Conservation (phyloP, 2,329 filamentous ascomycete genomes). For the Pseudogymnoascus sp. region DNA sequence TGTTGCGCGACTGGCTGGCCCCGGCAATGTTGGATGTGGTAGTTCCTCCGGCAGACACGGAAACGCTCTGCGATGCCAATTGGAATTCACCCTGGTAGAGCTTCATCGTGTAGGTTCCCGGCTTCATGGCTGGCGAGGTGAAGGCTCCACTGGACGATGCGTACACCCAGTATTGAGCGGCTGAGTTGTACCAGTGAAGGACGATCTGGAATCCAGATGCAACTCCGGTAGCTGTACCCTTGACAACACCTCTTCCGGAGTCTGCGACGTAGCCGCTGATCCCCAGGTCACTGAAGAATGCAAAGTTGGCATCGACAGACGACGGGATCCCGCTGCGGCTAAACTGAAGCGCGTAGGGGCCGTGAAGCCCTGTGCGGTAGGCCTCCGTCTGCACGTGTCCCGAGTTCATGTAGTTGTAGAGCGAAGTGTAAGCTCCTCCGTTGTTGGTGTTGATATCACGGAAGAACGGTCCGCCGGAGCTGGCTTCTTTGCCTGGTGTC, state of each 20-base stretch:
- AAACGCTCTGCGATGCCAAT: constrained; percentile 41
- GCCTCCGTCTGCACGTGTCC: constrained; percentile 54
- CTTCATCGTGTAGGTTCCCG: constrained; percentile 60
- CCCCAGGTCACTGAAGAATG: constrained; percentile 50
- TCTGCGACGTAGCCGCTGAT: constrained; percentile 50
- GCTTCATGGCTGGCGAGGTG: constrained; percentile 58
- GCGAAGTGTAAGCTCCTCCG: constrained; percentile 44
- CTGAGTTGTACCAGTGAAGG: constrained; percentile 56
- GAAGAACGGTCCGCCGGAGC: constrained; percentile 59
- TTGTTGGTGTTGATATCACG: constrained; percentile 50
- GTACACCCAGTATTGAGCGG: constrained; percentile 58
- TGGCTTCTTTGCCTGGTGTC: constrained; percentile 45
- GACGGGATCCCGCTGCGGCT: constrained; percentile 48
- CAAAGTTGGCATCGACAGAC: constrained; percentile 36
- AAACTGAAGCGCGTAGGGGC: constrained; percentile 56
- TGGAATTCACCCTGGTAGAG: constrained; percentile 53
- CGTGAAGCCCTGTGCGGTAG: constrained; percentile 55
- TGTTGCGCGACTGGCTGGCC: constrained; percentile 38
- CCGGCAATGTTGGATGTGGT: constrained; percentile 44
- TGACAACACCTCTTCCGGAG: constrained; percentile 49
- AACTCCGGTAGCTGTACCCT: constrained; percentile 52
- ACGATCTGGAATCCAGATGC: constrained; percentile 44
- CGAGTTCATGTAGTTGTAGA: constrained; percentile 57
- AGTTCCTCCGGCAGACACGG: constrained; percentile 41
- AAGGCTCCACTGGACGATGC: constrained; percentile 47